phyloP scores from a whole-genome alignment of 169 alveolate species.

The Eimeria praecox region DNA sequence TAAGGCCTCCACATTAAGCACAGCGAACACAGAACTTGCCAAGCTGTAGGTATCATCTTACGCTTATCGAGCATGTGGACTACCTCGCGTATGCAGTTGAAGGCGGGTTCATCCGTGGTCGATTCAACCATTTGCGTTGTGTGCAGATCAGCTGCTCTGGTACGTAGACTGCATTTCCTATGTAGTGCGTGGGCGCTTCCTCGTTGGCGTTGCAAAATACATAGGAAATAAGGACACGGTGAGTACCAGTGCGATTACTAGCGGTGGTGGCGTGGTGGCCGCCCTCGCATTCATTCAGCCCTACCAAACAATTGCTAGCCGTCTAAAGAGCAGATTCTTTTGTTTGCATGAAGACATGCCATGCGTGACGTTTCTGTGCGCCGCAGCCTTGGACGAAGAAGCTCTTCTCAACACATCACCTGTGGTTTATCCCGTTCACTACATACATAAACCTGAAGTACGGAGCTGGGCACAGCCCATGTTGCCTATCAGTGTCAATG shows the following conservation, averaged over 20 bases:
- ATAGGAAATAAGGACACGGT: constrained; percentile 25
- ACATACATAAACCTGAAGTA: constrained; percentile 27
- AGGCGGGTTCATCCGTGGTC: background rate
- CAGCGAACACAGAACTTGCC: background rate
- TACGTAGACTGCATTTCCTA: constrained; percentile 26
- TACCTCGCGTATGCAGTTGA: background rate
- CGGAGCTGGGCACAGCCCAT: constrained; percentile 66
- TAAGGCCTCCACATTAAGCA: background rate
- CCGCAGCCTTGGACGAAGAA: constrained; percentile 62
- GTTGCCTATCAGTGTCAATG: constrained; percentile 40
- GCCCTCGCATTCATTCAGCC: background rate
- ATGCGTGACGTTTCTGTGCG: constrained; percentile 2
- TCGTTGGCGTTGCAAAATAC: constrained; percentile 47
- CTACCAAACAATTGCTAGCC: background rate
- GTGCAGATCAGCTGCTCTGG: constrained; percentile 60
- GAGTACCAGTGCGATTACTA: background rate
- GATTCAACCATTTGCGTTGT: background rate
- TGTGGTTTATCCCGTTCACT: constrained; percentile 44
- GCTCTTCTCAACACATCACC: constrained; percentile 44
- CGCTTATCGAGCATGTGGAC: background rate
- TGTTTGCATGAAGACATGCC: background rate
- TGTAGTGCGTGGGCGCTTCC: constrained; percentile 42
- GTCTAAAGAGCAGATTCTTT: background rate
- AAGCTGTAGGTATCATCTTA: background rate
- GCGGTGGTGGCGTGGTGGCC: background rate